A percentile compares a stretch with the other conserved stretches of the same genome.
phyloP scores from a whole-genome alignment of 305 asterid species.

The Fraxinus xanthoxyloides region DNA sequence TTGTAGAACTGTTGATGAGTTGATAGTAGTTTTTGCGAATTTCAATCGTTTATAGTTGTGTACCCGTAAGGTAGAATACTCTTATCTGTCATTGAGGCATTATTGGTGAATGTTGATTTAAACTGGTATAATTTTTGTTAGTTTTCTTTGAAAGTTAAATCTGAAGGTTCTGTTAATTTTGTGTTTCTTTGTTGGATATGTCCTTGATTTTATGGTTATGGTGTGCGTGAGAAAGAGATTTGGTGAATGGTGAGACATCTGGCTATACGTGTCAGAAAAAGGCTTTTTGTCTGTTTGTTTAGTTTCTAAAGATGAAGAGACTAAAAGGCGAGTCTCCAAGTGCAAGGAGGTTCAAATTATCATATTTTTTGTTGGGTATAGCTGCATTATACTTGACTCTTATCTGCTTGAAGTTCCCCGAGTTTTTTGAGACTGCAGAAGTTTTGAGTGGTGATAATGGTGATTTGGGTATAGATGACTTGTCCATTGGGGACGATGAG shows the following conservation, averaged over 20 bases:
- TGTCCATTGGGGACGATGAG: slow-evolving; percentile 36
- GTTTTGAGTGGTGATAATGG: slow-evolving; percentile 45
- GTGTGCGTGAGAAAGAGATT: slow-evolving; percentile 6
- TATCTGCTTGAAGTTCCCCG: slow-evolving; percentile 70
- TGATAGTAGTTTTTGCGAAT: neutral
- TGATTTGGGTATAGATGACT: slow-evolving; percentile 37
- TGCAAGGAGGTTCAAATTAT: slow-evolving; percentile 64
- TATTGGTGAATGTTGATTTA: slow-evolving; percentile 15
- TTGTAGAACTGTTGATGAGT: neutral
- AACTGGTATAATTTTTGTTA: slow-evolving; percentile 16
- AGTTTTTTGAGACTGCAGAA: slow-evolving; percentile 60
- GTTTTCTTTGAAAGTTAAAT: slow-evolving; percentile 15
- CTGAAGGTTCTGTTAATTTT: slow-evolving; percentile 7
- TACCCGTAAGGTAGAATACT: neutral
- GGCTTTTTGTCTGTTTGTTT: slow-evolving; percentile 26
- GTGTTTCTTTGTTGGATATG: neutral
- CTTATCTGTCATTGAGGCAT: slow-evolving; percentile 18
- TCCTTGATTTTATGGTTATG: neutral
- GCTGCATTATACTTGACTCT: slow-evolving; percentile 74
- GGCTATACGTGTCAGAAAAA: slow-evolving; percentile 11
- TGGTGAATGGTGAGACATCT: slow-evolving; percentile 23
- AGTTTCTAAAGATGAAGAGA: slow-evolving; percentile 64
- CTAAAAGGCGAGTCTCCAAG: slow-evolving; percentile 55
- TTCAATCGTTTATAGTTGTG: slow-evolving; percentile 19
- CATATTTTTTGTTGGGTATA: slow-evolving; percentile 59